Evolutionary conservation across 805 yeast species (phyloP).

Genomic region (Sugiyamaella valdiviana): DNA sequence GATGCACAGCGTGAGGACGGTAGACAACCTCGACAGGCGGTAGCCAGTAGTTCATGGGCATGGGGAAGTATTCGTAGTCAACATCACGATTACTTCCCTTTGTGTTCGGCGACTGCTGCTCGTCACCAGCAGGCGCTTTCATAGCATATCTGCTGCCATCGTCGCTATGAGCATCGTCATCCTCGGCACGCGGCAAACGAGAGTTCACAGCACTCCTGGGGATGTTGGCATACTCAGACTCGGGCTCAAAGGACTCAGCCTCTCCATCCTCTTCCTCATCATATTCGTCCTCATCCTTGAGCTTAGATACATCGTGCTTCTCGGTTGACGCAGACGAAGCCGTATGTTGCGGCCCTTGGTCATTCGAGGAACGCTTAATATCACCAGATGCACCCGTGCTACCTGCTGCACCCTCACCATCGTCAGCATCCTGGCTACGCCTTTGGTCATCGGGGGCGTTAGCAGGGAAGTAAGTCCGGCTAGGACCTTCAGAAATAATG

Average conservation of each 20-base stretch:
- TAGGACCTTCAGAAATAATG: constrained; percentile 30
- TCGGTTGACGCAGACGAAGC: neutral
- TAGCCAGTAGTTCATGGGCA: constrained; percentile 44
- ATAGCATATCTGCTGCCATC: constrained; percentile 5
- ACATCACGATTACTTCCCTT: constrained; percentile 8
- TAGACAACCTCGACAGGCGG: constrained; percentile 53
- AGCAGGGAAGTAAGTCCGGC: neutral
- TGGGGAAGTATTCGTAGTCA: constrained; percentile 46
- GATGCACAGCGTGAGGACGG: constrained; percentile 52
- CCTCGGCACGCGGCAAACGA: neutral
- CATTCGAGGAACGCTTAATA: no score
- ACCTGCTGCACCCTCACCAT: neutral
- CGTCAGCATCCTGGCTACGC: neutral
- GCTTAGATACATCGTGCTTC: neutral
- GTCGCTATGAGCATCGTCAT: constrained; percentile 5
- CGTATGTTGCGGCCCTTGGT: constrained; percentile 2
- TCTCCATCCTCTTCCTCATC: constrained; percentile 3
- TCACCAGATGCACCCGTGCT: no score
- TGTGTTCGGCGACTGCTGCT: constrained; percentile 3
- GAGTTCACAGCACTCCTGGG: neutral
- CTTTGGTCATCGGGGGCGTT: neutral
- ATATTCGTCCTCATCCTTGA: neutral
- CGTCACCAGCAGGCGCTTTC: constrained; percentile 3
- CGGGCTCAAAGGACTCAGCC: neutral
- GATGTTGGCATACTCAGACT: neutral